Percentiles rank a stretch among this genome's conserved stretches.
Evolutionary conservation across 495 filamentous ascomycete species (phyloP).

Genomic region (Aspergillus ostianus): DNA sequence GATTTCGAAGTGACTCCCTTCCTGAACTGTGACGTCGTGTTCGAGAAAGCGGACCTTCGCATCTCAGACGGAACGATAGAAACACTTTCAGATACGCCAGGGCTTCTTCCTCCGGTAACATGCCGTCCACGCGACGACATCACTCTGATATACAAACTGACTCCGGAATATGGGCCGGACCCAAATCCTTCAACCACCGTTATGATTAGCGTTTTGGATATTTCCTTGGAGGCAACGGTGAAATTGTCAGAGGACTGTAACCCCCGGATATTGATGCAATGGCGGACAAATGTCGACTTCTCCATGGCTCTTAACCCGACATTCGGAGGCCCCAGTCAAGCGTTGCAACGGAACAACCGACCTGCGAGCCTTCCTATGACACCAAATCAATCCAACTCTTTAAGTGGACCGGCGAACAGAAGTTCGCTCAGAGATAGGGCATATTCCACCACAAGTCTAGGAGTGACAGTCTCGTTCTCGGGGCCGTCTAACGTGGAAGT

Average conservation of each 20-base stretch:
- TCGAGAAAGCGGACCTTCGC: conserved; percentile 65
- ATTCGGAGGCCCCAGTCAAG: conserved; percentile 62
- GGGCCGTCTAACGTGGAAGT: conserved; percentile 61
- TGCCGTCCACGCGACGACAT: conserved; percentile 81
- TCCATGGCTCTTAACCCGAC: conserved; percentile 62
- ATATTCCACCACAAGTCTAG: conserved; percentile 56
- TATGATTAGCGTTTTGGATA: conserved; percentile 53
- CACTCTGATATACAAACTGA: conserved; percentile 79
- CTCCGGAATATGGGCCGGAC: conserved; percentile 59
- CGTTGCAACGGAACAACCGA: conserved; percentile 49
- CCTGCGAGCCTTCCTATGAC: conserved; percentile 53
- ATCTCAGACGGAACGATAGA: conserved; percentile 68
- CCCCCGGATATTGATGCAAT: conserved; percentile 75
- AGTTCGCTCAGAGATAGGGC: conserved; percentile 53
- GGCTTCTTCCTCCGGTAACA: conserved; percentile 60
- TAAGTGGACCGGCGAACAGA: conserved; percentile 39
- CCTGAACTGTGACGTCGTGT: conserved; percentile 65
- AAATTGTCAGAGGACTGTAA: conserved; percentile 62
- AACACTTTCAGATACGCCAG: conserved; percentile 58
- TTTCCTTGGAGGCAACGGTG: conserved; percentile 65
- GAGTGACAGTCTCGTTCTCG: conserved; percentile 73
- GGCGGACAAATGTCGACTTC: conserved; percentile 82
- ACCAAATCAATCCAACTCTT: conserved; percentile 29
- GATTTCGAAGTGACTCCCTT: conserved; percentile 88
- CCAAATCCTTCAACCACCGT: conserved; percentile 44